Percentiles rank a stretch among this genome's conserved stretches.
These are phyloP conservation scores for Passalora sequoiae DNA, from an alignment of 2,329 filamentous ascomycete species.

Conservation along the genomic window DNA sequence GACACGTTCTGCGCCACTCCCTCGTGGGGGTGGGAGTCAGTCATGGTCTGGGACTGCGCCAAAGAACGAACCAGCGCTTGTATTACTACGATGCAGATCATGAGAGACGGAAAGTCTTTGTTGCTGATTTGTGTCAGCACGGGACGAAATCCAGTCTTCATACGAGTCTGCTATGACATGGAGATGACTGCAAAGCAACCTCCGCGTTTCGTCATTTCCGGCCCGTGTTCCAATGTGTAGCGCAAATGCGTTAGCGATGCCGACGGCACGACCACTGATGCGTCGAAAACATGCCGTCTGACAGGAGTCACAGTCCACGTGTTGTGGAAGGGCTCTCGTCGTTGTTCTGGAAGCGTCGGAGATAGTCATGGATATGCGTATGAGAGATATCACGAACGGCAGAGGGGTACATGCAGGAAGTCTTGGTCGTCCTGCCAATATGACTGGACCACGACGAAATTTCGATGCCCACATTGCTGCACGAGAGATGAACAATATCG, in stretches of 20 bases:
- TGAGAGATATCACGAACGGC: too few relatives aligned
- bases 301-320: background rate
- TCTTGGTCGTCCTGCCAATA: too few relatives aligned
- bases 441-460: constrained; percentile 1
- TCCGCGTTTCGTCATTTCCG: too few relatives aligned
- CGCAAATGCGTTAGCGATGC: background rate
- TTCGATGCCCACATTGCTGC: background rate
- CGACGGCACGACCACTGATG: too few relatives aligned
- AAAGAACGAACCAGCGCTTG: background rate
- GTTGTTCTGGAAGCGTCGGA: background rate
- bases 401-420: background rate
- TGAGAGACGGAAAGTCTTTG: too few relatives aligned
- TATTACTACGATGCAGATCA: constrained; percentile 1
- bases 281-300: constrained; percentile 8
- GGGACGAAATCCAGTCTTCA: background rate
- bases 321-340: background rate
- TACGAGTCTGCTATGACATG: background rate
- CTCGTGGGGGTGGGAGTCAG: too few relatives aligned
- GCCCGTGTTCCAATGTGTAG: background rate
- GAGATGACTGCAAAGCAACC: too few relatives aligned
- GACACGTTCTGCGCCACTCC: too few relatives aligned
- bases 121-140: too few relatives aligned
- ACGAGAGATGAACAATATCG: constrained; percentile 3
- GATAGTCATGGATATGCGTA: background rate
- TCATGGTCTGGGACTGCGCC: too few relatives aligned